phyloP scores from a whole-genome alignment of 371 early-diverging fungal genomes.

The Mortierella sp. region DNA sequence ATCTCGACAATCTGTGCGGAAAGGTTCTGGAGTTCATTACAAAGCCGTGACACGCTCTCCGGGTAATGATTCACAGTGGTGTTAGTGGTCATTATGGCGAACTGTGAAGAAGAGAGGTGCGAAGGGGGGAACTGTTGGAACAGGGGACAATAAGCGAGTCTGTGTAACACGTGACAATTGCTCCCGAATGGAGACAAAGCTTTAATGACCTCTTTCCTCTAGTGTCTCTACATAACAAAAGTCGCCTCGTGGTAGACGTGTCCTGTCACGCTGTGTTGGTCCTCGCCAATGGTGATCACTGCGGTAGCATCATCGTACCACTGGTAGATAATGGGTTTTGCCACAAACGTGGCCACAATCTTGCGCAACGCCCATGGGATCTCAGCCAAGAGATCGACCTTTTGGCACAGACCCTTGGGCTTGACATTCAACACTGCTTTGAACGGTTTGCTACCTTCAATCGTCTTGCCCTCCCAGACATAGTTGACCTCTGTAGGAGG shows the following conservation, averaged over 20 bases:
- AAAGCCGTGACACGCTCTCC: constrained; percentile 29
- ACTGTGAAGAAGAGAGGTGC: background rate
- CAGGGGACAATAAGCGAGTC: background rate
- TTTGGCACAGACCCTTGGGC: constrained; percentile 71
- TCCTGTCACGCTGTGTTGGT: constrained; percentile 58
- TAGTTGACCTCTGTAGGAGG: constrained; percentile 78
- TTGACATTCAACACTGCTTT: constrained; percentile 69
- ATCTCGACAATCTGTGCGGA: constrained; percentile 22
- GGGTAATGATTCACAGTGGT: constrained; percentile 7
- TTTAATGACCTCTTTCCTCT: too few relatives aligned
- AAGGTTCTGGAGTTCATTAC: constrained; percentile 21
- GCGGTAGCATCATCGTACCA: constrained; percentile 78
- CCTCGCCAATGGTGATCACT: constrained; percentile 74
- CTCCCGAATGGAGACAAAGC: too few relatives aligned
- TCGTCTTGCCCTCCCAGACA: constrained; percentile 80
- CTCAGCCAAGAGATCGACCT: constrained; percentile 88
- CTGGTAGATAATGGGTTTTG: constrained; percentile 94
- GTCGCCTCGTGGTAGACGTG: constrained; percentile 54
- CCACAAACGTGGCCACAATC: constrained; percentile 90
- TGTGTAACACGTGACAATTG: too few relatives aligned
- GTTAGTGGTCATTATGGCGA: constrained; percentile 4
- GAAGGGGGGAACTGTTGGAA: background rate
- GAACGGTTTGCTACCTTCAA: constrained; percentile 70
- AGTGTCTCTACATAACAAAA: constrained; percentile 38
- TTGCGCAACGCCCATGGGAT: constrained; percentile 90